phyloP scores from a whole-genome alignment of 164 flowering plant genomes.

The Cinnamomum micranthum region DNA sequence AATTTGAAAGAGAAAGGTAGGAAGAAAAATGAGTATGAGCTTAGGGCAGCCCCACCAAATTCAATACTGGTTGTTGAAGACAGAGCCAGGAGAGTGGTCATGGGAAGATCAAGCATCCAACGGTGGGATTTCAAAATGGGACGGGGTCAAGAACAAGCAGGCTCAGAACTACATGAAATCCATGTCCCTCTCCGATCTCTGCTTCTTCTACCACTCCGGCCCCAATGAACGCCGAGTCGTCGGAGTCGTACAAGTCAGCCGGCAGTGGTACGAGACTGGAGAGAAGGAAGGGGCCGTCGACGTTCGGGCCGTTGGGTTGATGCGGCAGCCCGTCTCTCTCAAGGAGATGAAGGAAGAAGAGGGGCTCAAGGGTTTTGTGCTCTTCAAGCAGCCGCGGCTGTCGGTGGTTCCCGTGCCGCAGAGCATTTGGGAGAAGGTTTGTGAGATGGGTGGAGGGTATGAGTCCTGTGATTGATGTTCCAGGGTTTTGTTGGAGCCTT shows the following conservation, averaged over 20 bases:
- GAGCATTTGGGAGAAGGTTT: conserved; percentile 60
- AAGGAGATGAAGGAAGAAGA: conserved; percentile 78
- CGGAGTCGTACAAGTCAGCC: conserved; percentile 69
- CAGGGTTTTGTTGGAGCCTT: background rate
- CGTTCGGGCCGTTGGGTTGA: conserved; percentile 73
- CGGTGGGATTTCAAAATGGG: conserved; percentile 71
- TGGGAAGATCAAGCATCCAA: conserved; percentile 90
- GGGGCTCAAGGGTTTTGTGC: conserved; percentile 51
- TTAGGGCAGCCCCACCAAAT: background rate
- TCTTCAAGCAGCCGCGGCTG: conserved; percentile 82
- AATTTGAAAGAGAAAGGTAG: background rate
- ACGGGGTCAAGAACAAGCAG: conserved; percentile 92
- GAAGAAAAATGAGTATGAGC: background rate
- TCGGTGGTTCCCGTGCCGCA: conserved; percentile 82
- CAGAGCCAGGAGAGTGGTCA: conserved; percentile 92
- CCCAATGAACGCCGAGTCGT: conserved; percentile 64
- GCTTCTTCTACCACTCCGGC: conserved; percentile 98
- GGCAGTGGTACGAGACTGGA: conserved; percentile 53
- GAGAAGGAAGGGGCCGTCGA: conserved; percentile 52
- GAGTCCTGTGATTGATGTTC: background rate
- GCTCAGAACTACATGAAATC: conserved; percentile 82
- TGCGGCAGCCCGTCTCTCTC: conserved; percentile 70
- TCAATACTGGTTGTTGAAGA: conserved; percentile 78
- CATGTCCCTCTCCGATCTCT: conserved; percentile 65
- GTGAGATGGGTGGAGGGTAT: conserved; percentile 59